phyloP scores from a whole-genome alignment of 2,329 filamentous ascomycete species.

The Hortaea sp. region DNA sequence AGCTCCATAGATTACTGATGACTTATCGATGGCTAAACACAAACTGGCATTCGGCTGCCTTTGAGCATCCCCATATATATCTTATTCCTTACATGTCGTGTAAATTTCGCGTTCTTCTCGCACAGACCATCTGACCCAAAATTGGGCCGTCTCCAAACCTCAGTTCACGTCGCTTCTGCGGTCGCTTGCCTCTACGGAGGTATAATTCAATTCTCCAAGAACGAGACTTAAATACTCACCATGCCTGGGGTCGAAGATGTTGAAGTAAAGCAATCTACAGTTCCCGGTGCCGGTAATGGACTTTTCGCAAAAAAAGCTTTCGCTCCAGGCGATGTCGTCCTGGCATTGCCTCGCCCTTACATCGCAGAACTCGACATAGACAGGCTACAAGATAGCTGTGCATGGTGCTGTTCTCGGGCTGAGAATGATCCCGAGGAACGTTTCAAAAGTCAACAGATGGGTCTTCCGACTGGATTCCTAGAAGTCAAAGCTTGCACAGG shows the following conservation, averaged over 20 bases:
- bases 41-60: too few relatives aligned
- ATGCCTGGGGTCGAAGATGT: constrained; percentile 7
- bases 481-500: constrained; percentile 46
- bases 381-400: constrained; percentile 45
- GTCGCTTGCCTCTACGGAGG: too few relatives aligned
- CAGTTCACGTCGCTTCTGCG: too few relatives aligned
- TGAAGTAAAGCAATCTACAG: constrained; percentile 13
- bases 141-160: background rate
- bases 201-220: too few relatives aligned
- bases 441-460: constrained; percentile 27
- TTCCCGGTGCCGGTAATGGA: constrained; percentile 37
- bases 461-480: constrained; percentile 13
- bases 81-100: too few relatives aligned
- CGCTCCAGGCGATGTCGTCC: constrained; percentile 38
- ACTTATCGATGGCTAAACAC: too few relatives aligned
- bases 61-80: too few relatives aligned
- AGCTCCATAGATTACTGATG: background rate
- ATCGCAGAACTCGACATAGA: constrained; percentile 44
- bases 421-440: constrained; percentile 8
- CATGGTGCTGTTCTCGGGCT: constrained; percentile 41
- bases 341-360: constrained; percentile 42
- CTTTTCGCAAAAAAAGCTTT: constrained; percentile 45
- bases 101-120: background rate
- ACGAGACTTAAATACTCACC: too few relatives aligned
- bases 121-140: background rate